These are phyloP conservation scores for Calonectria montana DNA, from an alignment of 2,329 filamentous ascomycete species.

Conservation along the genomic window DNA sequence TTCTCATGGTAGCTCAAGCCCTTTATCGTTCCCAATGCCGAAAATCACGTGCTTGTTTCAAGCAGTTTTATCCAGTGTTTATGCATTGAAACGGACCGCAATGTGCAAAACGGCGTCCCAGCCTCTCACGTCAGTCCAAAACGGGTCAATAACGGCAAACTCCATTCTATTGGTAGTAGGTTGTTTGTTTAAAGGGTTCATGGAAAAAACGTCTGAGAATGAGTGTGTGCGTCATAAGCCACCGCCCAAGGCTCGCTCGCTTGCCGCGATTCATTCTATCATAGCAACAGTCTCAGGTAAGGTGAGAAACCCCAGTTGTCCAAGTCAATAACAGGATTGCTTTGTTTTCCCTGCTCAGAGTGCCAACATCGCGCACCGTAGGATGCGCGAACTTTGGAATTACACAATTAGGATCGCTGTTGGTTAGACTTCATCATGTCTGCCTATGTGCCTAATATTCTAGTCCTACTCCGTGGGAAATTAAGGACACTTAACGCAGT, in stretches of 20 bases:
- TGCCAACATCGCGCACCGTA: neutral
- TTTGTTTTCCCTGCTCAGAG: neutral
- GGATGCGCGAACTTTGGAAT: neutral
- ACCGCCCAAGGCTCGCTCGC: neutral
- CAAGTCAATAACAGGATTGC: neutral
- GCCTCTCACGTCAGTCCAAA: neutral
- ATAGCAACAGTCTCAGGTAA: conserved; percentile 1
- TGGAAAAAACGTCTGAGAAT: neutral
- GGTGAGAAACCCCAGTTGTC: neutral
- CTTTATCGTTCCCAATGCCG: neutral
- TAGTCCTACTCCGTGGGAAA: neutral
- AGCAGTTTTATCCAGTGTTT: neutral
- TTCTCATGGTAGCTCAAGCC: neutral
- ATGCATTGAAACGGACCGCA: neutral
- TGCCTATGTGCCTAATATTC: neutral
- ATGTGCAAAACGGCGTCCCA: neutral
- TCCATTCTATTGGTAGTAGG: neutral
- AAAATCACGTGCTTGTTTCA: conserved; percentile 4
- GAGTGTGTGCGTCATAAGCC: neutral
- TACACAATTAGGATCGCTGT: neutral
- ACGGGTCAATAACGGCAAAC: neutral
- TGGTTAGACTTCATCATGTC: neutral
- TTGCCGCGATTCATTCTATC: neutral
- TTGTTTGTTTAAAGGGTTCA: neutral
- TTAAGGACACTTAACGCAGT: neutral